Conservation (phyloP, 2,329 filamentous ascomycete species). For the Arachnopeziza araneosa region DNA sequence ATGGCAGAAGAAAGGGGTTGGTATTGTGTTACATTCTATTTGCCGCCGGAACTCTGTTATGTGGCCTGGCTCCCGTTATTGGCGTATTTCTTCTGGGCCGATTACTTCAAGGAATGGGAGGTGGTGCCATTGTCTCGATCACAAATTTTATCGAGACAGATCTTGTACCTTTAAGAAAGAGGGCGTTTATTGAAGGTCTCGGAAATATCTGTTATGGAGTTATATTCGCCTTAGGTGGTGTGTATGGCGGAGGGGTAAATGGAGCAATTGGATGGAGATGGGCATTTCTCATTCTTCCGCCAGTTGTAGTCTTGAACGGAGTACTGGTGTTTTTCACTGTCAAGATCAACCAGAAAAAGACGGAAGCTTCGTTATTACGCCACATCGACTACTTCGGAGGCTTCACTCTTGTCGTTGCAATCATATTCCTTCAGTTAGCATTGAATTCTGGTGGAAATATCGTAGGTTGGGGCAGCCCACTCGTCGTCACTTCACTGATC, state of each 20-base stretch:
- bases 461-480: too few relatives aligned
- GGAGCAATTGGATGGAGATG: constrained; percentile 69
- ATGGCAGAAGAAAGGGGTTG: constrained; percentile 59
- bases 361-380: too few relatives aligned
- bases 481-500: too few relatives aligned
- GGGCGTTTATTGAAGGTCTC: constrained; percentile 64
- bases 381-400: too few relatives aligned
- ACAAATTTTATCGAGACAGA: constrained; percentile 66
- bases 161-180: constrained; percentile 61
- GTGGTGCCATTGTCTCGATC: constrained; percentile 63
- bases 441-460: too few relatives aligned
- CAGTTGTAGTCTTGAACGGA: constrained; percentile 26
- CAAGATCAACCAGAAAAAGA: too few relatives aligned
- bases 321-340: too few relatives aligned
- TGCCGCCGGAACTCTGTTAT: constrained; percentile 54
- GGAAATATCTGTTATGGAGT: constrained; percentile 65
- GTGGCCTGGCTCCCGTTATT: constrained; percentile 59
- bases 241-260: constrained; percentile 62
- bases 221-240: constrained; percentile 60
- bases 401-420: too few relatives aligned
- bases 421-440: too few relatives aligned
- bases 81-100: constrained; percentile 58
- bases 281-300: constrained; percentile 66
- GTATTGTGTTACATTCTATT: constrained; percentile 59
- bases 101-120: constrained; percentile 49